Evolutionary conservation across 495 filamentous ascomycete genomes (phyloP).

Genomic region (Penicillium subrubescens): DNA sequence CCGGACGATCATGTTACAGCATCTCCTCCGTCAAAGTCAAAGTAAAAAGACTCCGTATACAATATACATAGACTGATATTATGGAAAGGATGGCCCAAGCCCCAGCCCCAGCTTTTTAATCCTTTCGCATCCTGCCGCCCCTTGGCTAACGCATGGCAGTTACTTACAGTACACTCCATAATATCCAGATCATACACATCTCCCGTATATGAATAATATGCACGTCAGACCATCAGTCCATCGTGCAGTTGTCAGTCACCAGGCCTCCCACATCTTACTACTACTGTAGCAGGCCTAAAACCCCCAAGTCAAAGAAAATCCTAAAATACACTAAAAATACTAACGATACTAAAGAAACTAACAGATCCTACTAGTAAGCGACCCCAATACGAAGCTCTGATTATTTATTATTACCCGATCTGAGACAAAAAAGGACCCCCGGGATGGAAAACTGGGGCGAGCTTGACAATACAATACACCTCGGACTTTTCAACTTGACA

Average conservation of each 20-base stretch:
- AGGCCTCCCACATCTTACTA: neutral
- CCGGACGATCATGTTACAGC: slow-evolving; percentile 23
- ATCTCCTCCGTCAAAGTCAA: neutral
- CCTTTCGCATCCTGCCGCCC: neutral
- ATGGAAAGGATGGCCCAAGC: slow-evolving; percentile 5
- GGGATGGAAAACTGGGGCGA: neutral
- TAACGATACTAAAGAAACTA: neutral
- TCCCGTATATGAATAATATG: too few species aligned
- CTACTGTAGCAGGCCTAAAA: neutral
- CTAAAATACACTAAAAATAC: neutral
- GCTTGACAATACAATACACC: neutral
- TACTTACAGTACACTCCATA: too few species aligned
- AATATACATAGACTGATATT: neutral
- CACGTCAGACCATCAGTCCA: too few species aligned
- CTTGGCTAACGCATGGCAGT: neutral
- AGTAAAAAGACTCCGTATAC: neutral
- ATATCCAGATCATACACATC: too few species aligned
- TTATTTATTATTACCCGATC: neutral
- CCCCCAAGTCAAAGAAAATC: neutral
- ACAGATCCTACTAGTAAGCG: neutral
- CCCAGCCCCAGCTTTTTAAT: neutral
- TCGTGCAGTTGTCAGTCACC: neutral
- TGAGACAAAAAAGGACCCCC: neutral
- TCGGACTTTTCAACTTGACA: neutral
- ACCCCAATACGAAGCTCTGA: neutral